phyloP scores from a whole-genome alignment of 2,329 filamentous ascomycete species.

The Bipolaris cookei region DNA sequence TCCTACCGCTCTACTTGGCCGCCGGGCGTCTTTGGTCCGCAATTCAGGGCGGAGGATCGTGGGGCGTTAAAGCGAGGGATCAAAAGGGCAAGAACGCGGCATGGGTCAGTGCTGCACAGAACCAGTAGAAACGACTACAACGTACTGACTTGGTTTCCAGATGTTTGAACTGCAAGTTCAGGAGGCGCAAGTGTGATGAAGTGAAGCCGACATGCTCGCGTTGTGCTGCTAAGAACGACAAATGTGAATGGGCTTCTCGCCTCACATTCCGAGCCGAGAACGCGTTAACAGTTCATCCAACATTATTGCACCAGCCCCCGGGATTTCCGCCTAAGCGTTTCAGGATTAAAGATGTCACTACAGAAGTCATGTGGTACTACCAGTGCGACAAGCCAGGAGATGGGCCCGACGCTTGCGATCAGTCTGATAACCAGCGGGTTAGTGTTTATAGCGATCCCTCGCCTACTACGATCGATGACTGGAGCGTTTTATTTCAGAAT shows the following conservation, averaged over 20 bases:
- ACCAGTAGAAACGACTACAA: background rate
- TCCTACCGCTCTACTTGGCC: background rate
- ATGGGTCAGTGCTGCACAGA: conserved; percentile 3
- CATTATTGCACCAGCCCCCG: conserved; percentile 7
- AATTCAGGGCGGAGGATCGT: conserved; percentile 1
- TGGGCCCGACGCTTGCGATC: background rate
- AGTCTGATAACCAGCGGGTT: background rate
- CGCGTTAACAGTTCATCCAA: conserved; percentile 9
- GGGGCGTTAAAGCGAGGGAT: background rate
- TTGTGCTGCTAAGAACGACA: conserved; percentile 21
- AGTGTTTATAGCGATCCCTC: background rate
- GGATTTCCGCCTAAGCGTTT: conserved; percentile 10
- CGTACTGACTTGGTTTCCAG: background rate
- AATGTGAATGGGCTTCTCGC: conserved; percentile 24
- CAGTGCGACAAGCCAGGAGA: conserved; percentile 1
- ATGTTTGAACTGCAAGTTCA: conserved; percentile 25
- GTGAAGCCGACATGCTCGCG: conserved; percentile 24
- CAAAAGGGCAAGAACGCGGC: conserved; percentile 13
- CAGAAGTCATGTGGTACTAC: conserved; percentile 21
- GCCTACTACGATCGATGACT: background rate
- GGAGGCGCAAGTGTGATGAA: conserved; percentile 28
- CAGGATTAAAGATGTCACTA: conserved; percentile 17
- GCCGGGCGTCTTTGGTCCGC: background rate
- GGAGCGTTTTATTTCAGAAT: background rate
- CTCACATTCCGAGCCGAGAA: conserved; percentile 26